A percentile compares a stretch with the other conserved stretches of the same genome.
Conservation (phyloP, 768 basidiomycete species). For the Ramaria sp. region DNA sequence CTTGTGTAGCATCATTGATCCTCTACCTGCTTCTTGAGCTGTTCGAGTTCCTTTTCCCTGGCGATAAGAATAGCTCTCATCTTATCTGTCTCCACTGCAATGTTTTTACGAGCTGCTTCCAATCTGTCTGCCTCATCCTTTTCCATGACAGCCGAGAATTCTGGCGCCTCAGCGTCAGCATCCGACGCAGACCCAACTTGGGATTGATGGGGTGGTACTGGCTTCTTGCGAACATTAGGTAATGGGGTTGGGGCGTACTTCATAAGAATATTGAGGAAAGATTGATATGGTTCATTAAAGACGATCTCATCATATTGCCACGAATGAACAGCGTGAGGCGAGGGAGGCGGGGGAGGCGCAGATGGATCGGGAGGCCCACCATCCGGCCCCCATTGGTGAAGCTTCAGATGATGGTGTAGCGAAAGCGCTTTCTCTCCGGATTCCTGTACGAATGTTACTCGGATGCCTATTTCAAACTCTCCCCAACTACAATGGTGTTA, state of each 20-base stretch:
- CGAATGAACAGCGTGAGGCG: slow-evolving; percentile 74
- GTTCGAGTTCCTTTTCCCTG: slow-evolving; percentile 73
- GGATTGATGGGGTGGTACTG: slow-evolving; percentile 65
- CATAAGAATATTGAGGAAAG: slow-evolving; percentile 73
- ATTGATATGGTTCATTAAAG: slow-evolving; percentile 85
- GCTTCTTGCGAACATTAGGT: slow-evolving; percentile 46
- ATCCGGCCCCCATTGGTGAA: slow-evolving; percentile 64
- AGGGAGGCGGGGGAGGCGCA: slow-evolving; percentile 56
- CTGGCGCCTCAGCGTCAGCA: slow-evolving; percentile 56
- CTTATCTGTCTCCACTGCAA: slow-evolving; percentile 68
- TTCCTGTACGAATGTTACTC: slow-evolving; percentile 81
- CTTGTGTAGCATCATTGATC: slow-evolving; percentile 10
- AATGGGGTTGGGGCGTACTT: slow-evolving; percentile 77
- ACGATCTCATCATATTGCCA: slow-evolving; percentile 99
- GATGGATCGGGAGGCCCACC: slow-evolving; percentile 41
- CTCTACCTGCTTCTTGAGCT: slow-evolving; percentile 50
- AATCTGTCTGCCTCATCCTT: slow-evolving; percentile 74
- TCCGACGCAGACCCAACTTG: slow-evolving; percentile 51
- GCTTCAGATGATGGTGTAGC: slow-evolving; percentile 88
- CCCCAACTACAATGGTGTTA: slow-evolving; percentile 60
- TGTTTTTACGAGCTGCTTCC: slow-evolving; percentile 60
- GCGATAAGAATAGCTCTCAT: slow-evolving; percentile 60
- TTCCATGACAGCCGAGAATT: slow-evolving; percentile 81
- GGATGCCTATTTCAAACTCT: slow-evolving; percentile 93
- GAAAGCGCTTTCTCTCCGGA: slow-evolving; percentile 84